A percentile compares a stretch with the other conserved stretches of the same genome.
Conservation (phyloP, 2,329 filamentous ascomycete genomes). For the Chaetothyriales sp. region DNA sequence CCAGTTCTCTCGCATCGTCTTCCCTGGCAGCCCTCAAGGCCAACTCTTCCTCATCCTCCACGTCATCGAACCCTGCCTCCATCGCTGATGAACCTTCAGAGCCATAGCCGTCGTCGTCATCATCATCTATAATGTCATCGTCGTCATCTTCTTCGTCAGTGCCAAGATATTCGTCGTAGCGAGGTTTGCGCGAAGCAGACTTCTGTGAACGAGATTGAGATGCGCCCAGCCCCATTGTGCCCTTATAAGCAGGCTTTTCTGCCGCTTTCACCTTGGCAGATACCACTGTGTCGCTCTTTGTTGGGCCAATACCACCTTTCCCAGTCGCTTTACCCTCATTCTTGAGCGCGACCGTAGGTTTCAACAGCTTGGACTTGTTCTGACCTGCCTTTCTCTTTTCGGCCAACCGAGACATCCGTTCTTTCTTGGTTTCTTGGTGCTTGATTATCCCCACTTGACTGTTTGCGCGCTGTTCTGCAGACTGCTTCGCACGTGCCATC, state of each 20-base stretch:
- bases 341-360: conserved; percentile 12
- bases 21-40: conserved; percentile 27
- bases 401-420: conserved; percentile 38
- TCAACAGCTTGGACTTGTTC: conserved; percentile 23
- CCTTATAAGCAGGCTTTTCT: conserved; percentile 24
- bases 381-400: conserved; percentile 25
- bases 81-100: conserved; percentile 35
- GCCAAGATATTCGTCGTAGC: conserved; percentile 27
- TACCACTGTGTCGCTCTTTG: conserved; percentile 26
- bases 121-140: conserved; percentile 26
- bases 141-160: conserved; percentile 36
- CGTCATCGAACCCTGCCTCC: conserved; percentile 34
- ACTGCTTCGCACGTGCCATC: conserved; percentile 41
- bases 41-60: conserved; percentile 30
- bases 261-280: conserved; percentile 21
- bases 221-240: conserved; percentile 27
- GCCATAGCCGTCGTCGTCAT: conserved; percentile 26
- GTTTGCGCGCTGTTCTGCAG: conserved; percentile 26
- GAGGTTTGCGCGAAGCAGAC: conserved; percentile 16
- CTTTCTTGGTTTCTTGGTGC: conserved; percentile 36
- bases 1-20: conserved; percentile 34
- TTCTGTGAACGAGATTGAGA: conserved; percentile 17
- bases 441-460: conserved; percentile 37
- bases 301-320: conserved; percentile 13
- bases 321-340: conserved; percentile 4